Percentiles rank a stretch among this genome's conserved stretches.
These are phyloP conservation scores for Penicillium antarcticum DNA, from an alignment of 495 filamentous ascomycete genomes.

Conservation along the genomic window DNA sequence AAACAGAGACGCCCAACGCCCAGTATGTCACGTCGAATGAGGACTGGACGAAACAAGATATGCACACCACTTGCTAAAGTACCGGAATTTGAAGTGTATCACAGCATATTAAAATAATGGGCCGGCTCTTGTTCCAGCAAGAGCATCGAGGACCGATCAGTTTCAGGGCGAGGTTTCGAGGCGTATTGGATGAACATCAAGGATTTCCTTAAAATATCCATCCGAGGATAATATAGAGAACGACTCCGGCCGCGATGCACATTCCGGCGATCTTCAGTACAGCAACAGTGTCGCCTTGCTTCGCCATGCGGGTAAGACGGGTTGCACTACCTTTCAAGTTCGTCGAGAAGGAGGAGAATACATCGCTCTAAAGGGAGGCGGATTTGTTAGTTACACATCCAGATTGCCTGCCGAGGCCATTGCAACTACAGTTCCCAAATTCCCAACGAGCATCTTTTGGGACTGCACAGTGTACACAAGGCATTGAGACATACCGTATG, in stretches of 20 bases:
- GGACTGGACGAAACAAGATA: not conserved
- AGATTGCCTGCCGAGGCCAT: not conserved
- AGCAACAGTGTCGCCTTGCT: slow-evolving; percentile 83
- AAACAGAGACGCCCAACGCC: not conserved
- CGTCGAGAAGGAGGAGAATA: slow-evolving; percentile 56
- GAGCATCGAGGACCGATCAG: slow-evolving; percentile 4
- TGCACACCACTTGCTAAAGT: not conserved
- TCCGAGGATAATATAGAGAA: slow-evolving; percentile 68
- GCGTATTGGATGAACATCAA: not conserved
- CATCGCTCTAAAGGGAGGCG: slow-evolving; percentile 46
- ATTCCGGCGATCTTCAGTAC: slow-evolving; percentile 87
- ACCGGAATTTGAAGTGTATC: not conserved
- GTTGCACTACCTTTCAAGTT: slow-evolving; percentile 78
- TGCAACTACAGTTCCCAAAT: no score
- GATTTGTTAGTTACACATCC: slow-evolving; percentile 2
- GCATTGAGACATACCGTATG: slow-evolving; percentile 59
- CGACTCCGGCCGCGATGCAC: slow-evolving; percentile 66
- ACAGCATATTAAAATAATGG: not conserved
- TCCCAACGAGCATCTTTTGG: not conserved
- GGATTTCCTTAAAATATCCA: slow-evolving; percentile 55
- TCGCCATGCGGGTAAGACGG: slow-evolving; percentile 89
- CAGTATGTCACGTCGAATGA: not conserved
- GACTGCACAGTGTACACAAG: not conserved
- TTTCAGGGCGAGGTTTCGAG: not conserved
- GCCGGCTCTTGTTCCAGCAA: slow-evolving; percentile 22